Conservation (phyloP, 1,139 yeast genomes). For the Citeromyces hawaiiensis region DNA sequence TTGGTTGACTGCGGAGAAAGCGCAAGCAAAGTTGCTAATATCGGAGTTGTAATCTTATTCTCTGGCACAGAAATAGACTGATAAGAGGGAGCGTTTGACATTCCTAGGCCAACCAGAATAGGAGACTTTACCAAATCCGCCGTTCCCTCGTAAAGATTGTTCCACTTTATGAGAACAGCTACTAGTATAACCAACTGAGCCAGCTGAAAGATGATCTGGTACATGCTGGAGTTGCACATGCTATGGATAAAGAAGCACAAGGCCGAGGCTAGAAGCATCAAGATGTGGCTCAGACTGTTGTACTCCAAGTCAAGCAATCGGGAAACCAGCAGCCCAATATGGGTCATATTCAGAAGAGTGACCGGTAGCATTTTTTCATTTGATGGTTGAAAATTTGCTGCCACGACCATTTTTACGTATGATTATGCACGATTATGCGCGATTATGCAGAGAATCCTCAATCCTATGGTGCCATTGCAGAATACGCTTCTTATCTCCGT, state of each 20-base stretch:
- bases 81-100: neutral
- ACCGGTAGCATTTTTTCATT: neutral
- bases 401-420: neutral
- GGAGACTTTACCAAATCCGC: neutral
- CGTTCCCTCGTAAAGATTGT: neutral
- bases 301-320: neutral
- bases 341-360: neutral
- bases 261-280: neutral
- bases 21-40: slow-evolving; percentile 6
- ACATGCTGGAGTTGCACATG: neutral
- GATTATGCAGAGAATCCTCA: neutral
- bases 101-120: neutral
- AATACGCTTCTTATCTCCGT: neutral
- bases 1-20: slow-evolving; percentile 6
- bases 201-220: neutral
- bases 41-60: slow-evolving; percentile 4
- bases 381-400: neutral
- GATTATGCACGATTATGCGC: slow-evolving; percentile 1
- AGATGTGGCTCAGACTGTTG: neutral
- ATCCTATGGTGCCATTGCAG: neutral
- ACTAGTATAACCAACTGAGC: neutral
- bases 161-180: neutral
- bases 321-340: neutral
- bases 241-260: neutral
- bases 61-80: neutral